Base-by-base conservation (phyloP, 768 basidiomycete genomes). In the Russula vinacea region DNA sequence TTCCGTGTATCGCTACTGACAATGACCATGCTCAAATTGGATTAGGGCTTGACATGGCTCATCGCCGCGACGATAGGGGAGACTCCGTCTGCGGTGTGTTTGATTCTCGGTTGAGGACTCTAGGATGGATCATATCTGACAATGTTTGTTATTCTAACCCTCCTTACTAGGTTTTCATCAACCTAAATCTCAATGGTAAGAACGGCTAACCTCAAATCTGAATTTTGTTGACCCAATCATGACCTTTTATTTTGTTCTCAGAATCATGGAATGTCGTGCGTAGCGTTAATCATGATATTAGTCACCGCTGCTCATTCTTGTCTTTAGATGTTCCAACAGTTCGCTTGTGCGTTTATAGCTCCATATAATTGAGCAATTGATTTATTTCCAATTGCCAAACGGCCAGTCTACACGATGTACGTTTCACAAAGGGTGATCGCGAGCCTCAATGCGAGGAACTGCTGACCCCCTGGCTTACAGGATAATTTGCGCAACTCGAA, bases 131-230 rank as follows among this genome's bases (percentile, higher is more conserved):
- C 29, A 2, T 32, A 17, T 26, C 24, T 60, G 32, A 49, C 47
- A 35, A n/a, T n/a, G n/a, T n/a, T n/a, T n/a, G n/a, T n/a, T n/a
- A n/a, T n/a, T n/a, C n/a, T n/a, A n/a, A n/a, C 8, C n/a, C n/a
- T 26, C 50, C 24, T 22, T 19, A 7, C 42, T n/a, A 64, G 63
- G 22, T 64, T 22, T 60, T 64, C 45, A 55, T 55, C 42, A 53
- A 58, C 14, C 52, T 64, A 33, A 49, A 64, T 53, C 58, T 64
- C 35, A 60, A 64, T 44, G 63, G 60, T 62, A 16, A 35, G 60
- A 39, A 14, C 35, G 10, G 26, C 26, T 5, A n/a, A 7, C 40
- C 9, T 7, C 9, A 3, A 54, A 22, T n/a, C n/a, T 13, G 4
- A 10, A 10, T 29, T 19, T n/a, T 26, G 3, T 11, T 19, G 16